These are phyloP conservation scores for Gamarada debralockiae DNA, from an alignment of 495 filamentous ascomycete species.

Conservation along the genomic window DNA sequence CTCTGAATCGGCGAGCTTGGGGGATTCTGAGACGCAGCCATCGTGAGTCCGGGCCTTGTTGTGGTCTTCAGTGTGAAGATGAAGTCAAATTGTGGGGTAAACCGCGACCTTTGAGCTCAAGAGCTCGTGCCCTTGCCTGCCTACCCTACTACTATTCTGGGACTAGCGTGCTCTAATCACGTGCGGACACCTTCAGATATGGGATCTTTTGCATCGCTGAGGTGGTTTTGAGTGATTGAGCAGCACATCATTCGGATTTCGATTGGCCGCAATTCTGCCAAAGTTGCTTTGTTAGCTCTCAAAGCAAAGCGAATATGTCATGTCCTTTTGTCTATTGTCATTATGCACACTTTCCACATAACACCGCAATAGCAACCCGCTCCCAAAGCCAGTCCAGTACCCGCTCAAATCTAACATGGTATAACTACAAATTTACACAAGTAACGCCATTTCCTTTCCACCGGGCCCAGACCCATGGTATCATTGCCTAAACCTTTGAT, in stretches of 20 bases:
- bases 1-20: conserved; percentile 19
- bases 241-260: too few relatives aligned
- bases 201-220: too few relatives aligned
- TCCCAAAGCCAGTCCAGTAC: neutral
- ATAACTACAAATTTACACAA: neutral
- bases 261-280: too few relatives aligned
- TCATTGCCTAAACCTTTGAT: conserved; percentile 3
- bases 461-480: neutral
- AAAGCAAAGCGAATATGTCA: too few relatives aligned
- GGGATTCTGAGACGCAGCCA: conserved; percentile 10
- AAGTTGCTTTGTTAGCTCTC: too few relatives aligned
- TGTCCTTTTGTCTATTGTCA: neutral
- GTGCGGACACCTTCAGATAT: too few relatives aligned
- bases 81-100: conserved; percentile 3
- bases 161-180: too few relatives aligned
- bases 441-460: neutral
- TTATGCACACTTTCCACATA: neutral
- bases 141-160: too few relatives aligned
- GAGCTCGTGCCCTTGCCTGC: too few relatives aligned
- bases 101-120: neutral
- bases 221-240: too few relatives aligned
- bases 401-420: neutral
- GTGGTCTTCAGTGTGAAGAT: neutral
- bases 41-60: conserved; percentile 3
- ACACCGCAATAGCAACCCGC: neutral